Base-by-base conservation (phyloP, 139 green algal species). In the Trebouxia sp. region DNA sequence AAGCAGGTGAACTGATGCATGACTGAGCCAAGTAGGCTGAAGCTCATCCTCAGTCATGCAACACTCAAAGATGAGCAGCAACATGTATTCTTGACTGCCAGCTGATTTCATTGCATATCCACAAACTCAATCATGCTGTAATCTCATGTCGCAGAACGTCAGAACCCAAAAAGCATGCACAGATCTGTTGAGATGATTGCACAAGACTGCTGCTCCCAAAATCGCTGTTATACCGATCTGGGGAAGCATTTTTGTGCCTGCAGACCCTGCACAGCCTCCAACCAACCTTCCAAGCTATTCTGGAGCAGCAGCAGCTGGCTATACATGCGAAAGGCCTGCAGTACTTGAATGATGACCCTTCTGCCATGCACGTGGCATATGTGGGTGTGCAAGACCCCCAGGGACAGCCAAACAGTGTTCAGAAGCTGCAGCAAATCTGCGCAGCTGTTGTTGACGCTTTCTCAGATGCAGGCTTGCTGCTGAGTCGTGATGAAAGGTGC, bases 281-380 rank as follows among this genome's bases (percentile, higher is more conserved):
- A 83, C 15, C 56, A 80, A 8, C 38, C n/a, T 14, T 90, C 35
- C 48, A 65, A n/a, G 28, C 22, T 28, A 72, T 91, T 45, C 69
- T 90, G 62, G 65, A 42, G 30, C 76, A 56, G 0, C 26, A 53
- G 17, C 83, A 83, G 5, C 62, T 91, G 77, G 43, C 56, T 6
- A 65, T 88, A 12, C 80, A 48, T 75, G 56, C 84, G 30, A 22
- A 66, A 77, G 84, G 86, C 5, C 77, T 92, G 15, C 82, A 92
- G 55, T 85, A 86, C 82, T 89, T 92, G 86, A 86, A 84, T 42
- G 88, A 89, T 51, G 86, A 92, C 50, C 86, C 88, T 0, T 69
- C 65, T 0, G 72, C 84, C n/a, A 88, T 88, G 83, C 84, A 92
- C 48, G 88, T 92, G 47, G 43, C 89, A 37, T 92, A 90, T 79